Conservation (phyloP, 2,329 filamentous ascomycete species). For the Alternaria burnsii region DNA sequence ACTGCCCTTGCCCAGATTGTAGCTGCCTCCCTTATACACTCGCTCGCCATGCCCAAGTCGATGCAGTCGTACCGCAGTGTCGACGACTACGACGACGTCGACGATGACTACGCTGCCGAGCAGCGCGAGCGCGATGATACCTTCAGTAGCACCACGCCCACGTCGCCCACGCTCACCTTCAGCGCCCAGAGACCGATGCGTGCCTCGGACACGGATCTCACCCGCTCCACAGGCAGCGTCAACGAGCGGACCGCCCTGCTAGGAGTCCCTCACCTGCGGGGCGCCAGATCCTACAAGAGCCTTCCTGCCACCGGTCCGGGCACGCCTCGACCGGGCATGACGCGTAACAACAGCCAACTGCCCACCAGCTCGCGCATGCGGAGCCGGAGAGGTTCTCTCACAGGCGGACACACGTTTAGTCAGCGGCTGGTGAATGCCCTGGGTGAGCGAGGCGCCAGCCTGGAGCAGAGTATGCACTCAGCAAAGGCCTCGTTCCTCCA, state of each 20-base stretch:
- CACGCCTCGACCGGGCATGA: constrained; percentile 53
- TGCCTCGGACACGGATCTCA: constrained; percentile 48
- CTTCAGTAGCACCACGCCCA: constrained; percentile 44
- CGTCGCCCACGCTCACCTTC: constrained; percentile 44
- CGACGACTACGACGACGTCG: constrained; percentile 46
- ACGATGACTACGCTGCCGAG: constrained; percentile 45
- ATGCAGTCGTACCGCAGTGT: constrained; percentile 48
- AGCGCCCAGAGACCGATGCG: constrained; percentile 40
- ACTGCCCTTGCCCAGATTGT: constrained; percentile 10
- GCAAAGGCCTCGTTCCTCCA: constrained; percentile 72
- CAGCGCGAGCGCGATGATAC: constrained; percentile 43
- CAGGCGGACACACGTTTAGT: constrained; percentile 42
- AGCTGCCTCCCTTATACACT: constrained; percentile 9
- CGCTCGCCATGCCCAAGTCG: constrained; percentile 46
- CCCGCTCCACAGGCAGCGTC: constrained; percentile 41
- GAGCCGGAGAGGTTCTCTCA: constrained; percentile 47
- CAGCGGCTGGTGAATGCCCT: constrained; percentile 68
- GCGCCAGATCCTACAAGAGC: constrained; percentile 54
- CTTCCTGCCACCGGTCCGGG: constrained; percentile 50
- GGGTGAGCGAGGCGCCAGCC: constrained; percentile 58
- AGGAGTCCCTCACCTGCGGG: constrained; percentile 42
- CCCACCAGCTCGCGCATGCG: constrained; percentile 43
- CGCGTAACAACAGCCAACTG: constrained; percentile 49
- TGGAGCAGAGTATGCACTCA: constrained; percentile 65
- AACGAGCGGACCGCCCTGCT: constrained; percentile 61